phyloP scores from a whole-genome alignment of 1,284 basidiomycete genomes.

The Austroboletus novae-zelandiae region DNA sequence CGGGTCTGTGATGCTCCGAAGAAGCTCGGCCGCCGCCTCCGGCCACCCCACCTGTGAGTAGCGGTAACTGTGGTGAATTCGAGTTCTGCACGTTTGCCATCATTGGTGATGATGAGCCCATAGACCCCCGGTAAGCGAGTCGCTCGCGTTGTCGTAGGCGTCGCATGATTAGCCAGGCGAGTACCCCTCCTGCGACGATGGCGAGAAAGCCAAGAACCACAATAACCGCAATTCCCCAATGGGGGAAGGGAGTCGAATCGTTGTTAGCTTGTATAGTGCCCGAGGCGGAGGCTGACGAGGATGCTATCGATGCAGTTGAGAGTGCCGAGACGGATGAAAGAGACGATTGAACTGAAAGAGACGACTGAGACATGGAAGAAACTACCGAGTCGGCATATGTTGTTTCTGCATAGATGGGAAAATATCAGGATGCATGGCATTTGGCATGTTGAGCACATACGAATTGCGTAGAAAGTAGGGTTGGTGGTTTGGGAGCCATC shows the following conservation, averaged over 20 bases:
- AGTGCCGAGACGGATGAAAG: constrained; percentile 35
- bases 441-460: constrained; percentile 46
- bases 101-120: constrained; percentile 78
- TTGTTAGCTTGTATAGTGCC: constrained; percentile 48
- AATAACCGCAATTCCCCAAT: constrained; percentile 88
- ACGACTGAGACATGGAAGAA: constrained; percentile 48
- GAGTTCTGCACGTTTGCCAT: constrained; percentile 55
- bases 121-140: constrained; percentile 64
- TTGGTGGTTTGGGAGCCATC: constrained; percentile 59
- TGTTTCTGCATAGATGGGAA: constrained; percentile 50
- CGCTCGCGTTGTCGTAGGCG: constrained; percentile 54
- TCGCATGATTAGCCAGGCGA: constrained; percentile 69
- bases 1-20: constrained; percentile 35
- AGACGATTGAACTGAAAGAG: constrained; percentile 36
- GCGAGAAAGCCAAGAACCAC: constrained; percentile 79
- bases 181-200: constrained; percentile 61
- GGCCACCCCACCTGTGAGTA: constrained; percentile 39
- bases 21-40: constrained; percentile 33
- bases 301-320: constrained; percentile 18
- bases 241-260: constrained; percentile 53
- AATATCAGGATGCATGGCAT: constrained; percentile 11
- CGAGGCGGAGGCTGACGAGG: constrained; percentile 24
- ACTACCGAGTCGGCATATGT: constrained; percentile 63
- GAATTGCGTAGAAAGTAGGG: constrained; percentile 71
- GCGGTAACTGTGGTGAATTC: constrained; percentile 50